These are phyloP conservation scores for Acanthamoeba culbertsoni DNA, from an alignment of 208 protist genomes.

Conservation along the genomic window DNA sequence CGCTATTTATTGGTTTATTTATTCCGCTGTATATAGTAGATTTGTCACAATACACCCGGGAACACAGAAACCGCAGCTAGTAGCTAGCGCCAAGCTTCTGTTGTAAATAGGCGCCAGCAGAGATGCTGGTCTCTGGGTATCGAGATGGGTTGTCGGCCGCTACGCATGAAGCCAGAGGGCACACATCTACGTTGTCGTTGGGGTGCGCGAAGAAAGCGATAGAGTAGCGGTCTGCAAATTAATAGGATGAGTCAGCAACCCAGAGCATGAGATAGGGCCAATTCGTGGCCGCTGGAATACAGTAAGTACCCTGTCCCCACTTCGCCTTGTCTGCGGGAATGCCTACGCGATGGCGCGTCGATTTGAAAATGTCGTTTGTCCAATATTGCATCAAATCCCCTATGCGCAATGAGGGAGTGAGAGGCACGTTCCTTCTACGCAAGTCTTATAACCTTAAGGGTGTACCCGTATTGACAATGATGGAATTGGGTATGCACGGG, in stretches of 20 bases:
- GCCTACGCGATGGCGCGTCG: neutral
- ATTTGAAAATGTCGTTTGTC: neutral
- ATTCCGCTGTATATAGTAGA: neutral
- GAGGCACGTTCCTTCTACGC: too few species aligned
- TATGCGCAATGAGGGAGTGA: too few species aligned
- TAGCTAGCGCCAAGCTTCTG: neutral
- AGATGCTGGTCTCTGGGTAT: neutral
- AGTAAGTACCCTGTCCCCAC: neutral
- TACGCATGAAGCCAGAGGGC: neutral
- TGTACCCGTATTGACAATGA: conserved; percentile 7
- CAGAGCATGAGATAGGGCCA: too few species aligned
- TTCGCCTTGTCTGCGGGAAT: neutral
- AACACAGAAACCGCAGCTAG: neutral
- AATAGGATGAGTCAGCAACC: too few species aligned
- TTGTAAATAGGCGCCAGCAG: neutral
- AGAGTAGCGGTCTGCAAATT: conserved; percentile 20
- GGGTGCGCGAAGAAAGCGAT: conserved; percentile 41
- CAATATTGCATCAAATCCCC: conserved; percentile 5
- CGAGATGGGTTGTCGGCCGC: neutral
- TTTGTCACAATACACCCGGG: neutral
- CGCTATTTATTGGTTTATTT: neutral
- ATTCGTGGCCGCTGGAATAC: neutral
- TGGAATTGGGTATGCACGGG: neutral
- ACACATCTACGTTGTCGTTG: conserved; percentile 23
- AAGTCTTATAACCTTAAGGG: too few species aligned